These are phyloP conservation scores for Nitzschia sp. DNA, from an alignment of 108 stramenopile species.

Conservation along the genomic window DNA sequence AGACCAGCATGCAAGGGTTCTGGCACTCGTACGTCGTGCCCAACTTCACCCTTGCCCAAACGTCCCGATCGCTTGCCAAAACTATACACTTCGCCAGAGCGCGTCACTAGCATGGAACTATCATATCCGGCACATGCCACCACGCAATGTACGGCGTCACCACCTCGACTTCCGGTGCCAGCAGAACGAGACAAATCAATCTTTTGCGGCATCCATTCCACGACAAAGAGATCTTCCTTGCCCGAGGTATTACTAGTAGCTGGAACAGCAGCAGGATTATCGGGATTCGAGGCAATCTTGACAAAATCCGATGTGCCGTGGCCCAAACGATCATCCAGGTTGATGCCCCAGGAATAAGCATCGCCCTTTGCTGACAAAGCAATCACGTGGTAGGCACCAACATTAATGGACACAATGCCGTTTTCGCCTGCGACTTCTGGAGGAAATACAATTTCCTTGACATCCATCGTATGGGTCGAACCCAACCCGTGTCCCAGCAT, in stretches of 20 bases:
- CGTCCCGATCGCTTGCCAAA: conserved; percentile 68
- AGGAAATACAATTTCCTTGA: conserved; percentile 56
- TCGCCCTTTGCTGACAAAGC: conserved; percentile 47
- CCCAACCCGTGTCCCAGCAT: conserved; percentile 62
- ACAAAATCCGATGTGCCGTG: conserved; percentile 29
- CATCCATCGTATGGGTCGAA: conserved; percentile 29
- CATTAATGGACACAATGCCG: conserved; percentile 53
- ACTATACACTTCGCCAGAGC: conserved; percentile 57
- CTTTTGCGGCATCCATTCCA: conserved; percentile 39
- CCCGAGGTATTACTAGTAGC: not conserved
- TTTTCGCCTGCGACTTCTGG: conserved; percentile 2
- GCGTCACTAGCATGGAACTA: conserved; percentile 49
- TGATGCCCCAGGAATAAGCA: conserved; percentile 64
- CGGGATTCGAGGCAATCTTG: conserved; percentile 18
- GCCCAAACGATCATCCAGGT: conserved; percentile 33
- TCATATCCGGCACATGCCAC: conserved; percentile 68
- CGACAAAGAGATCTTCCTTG: conserved; percentile 32
- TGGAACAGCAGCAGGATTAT: not conserved
- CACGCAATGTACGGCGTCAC: conserved; percentile 14
- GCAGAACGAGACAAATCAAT: conserved; percentile 28
- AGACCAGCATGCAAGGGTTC: conserved; percentile 65
- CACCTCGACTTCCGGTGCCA: not conserved
- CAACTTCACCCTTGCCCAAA: conserved; percentile 63
- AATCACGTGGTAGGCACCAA: conserved; percentile 61
- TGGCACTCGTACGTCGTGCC: conserved; percentile 38